Evolutionary conservation across 345 rosid genomes (phyloP).

Genomic region (Lagerstroemia speciosa): DNA sequence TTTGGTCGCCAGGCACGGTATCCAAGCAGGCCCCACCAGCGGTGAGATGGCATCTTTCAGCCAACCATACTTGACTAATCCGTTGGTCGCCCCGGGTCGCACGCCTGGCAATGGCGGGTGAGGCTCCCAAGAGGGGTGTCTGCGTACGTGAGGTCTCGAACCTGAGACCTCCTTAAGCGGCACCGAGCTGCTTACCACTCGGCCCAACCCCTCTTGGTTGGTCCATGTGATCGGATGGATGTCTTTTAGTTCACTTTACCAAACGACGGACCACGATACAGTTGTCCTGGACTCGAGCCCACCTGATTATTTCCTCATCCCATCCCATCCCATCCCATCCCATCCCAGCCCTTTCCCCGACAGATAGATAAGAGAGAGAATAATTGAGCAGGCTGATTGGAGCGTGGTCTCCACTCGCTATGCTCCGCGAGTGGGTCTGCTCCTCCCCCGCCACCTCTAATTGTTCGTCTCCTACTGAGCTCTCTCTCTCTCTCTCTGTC

Average conservation of each 20-base stretch:
- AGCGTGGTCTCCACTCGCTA: constrained; percentile 7
- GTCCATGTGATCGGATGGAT: constrained; percentile 7
- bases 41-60: too few species aligned
- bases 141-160: too few species aligned
- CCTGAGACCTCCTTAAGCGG: too few species aligned
- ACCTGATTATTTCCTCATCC: neutral
- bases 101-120: too few species aligned
- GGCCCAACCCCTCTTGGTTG: too few species aligned
- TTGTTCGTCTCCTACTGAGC: neutral
- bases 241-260: neutral
- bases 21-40: too few species aligned
- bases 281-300: neutral
- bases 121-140: too few species aligned
- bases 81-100: too few species aligned
- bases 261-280: neutral
- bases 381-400: constrained; percentile 9
- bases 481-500: constrained; percentile 8
- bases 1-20: too few species aligned
- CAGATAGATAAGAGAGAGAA: neutral
- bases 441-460: neutral
- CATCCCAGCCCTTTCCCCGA: constrained; percentile 1
- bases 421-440: constrained; percentile 7
- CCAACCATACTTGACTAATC: too few species aligned
- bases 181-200: too few species aligned
- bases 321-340: too few species aligned